Base-by-base conservation (phyloP, 495 filamentous ascomycete genomes). In the Astrocystis sublimbata region DNA sequence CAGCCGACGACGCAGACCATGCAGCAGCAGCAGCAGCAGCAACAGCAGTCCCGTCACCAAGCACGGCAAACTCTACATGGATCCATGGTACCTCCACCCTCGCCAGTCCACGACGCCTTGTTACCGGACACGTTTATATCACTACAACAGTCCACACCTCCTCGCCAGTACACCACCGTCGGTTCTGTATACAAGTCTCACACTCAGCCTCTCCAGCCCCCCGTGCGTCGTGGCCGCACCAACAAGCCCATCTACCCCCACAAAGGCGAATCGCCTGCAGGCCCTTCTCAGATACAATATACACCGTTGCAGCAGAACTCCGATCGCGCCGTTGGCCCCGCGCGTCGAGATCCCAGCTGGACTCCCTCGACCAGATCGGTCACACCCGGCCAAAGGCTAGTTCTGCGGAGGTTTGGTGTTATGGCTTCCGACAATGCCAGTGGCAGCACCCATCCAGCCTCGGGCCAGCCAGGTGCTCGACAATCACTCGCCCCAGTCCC, bases 231-330 rank as follows among this genome's bases (percentile, higher is more conserved):
- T 47, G 76, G 78, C 6, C 74, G 79, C 23, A 67, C 71, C 7
- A 65, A 65, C 26, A 67, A 66, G 65, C 57, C 71, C 54, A 38
- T 70, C 47, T 47, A 69, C 56, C 45, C 69, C 53, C 65, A 65
- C 40, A 58, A 51, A 23, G 45, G 70, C 10, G 61, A 68, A 6
- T 67, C 65, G 2, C 66, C 70, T 12, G 49, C 55, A 19, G 19
- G 61, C 47, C 54, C 68, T 28, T 52, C 71, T 24, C 53, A 61
- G 13, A 70, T 67, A 2, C 66, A 76, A 42, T 81, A 81, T 50
- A 68, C 72, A 6, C 79, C 78, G 9, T 66, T 81, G n/a, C 78
- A 80, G 65, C 79, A 81, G 55, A 81, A 81, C 53, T 73, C 73
- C 56, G 77, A 81, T 50, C 73, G 79, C 52, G 79, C 79, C 2